Evolutionary conservation across 139 green algal genomes (phyloP).

Genomic region (Picochlorum costavermella): DNA sequence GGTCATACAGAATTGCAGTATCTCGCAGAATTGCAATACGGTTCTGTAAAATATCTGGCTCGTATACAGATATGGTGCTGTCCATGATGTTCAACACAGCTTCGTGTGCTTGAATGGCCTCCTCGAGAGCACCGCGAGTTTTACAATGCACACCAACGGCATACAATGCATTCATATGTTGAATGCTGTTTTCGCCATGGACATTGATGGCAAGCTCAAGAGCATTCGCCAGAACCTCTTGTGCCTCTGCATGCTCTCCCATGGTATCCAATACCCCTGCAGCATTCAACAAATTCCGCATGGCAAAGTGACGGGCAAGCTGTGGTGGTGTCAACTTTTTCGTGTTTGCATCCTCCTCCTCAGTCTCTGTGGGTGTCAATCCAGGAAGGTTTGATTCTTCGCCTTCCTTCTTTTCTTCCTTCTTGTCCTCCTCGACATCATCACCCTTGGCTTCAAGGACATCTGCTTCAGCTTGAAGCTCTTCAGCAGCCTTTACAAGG

Average conservation of each 20-base stretch:
- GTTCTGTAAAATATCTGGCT: constrained; percentile 29
- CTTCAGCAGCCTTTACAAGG: constrained; percentile 10
- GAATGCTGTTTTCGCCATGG: constrained; percentile 17
- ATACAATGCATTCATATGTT: constrained; percentile 29
- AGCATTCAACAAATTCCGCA: constrained; percentile 30
- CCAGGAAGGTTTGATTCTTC: neutral
- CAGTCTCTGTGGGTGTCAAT: neutral
- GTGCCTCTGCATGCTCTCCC: constrained; percentile 13
- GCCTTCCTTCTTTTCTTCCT: constrained; percentile 5
- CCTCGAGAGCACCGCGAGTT: constrained; percentile 8
- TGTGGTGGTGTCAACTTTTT: neutral
- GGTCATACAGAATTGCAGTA: constrained; percentile 21
- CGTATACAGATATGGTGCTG: constrained; percentile 29
- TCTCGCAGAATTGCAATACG: constrained; percentile 28
- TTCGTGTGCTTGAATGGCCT: constrained; percentile 21
- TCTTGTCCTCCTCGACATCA: constrained; percentile 4
- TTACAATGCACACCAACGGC: constrained; percentile 23
- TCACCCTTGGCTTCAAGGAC: neutral
- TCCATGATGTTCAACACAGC: constrained; percentile 28
- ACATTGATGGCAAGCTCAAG: constrained; percentile 14
- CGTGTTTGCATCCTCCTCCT: neutral
- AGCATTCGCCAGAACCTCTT: constrained; percentile 11
- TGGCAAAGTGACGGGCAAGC: constrained; percentile 22
- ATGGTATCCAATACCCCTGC: constrained; percentile 22
- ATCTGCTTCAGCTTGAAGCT: constrained; percentile 13